Base-by-base conservation (phyloP, 2,329 filamentous ascomycete species). In the Colletotrichum brevisporum region DNA sequence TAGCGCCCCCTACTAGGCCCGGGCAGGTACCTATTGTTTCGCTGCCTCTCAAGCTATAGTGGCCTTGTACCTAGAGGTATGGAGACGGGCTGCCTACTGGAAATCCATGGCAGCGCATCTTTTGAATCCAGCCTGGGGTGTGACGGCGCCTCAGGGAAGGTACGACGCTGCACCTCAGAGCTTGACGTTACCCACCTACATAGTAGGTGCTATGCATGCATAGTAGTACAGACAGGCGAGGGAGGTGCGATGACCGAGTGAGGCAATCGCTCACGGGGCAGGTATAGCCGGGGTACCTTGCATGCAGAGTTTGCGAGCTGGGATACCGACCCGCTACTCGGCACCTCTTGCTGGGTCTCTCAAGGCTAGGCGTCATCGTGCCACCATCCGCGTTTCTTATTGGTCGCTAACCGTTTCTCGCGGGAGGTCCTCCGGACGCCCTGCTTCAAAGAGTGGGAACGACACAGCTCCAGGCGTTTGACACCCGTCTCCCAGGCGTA, bases 271-370 rank as follows among this genome's bases (percentile, higher is more conserved):
- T 10, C 18, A 52, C 45, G 43, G 18, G 39, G 53, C 54, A 67
- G 18, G 67, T 60, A 61, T 66, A 51, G 51, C 67, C 67, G 62
- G 62, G 66, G 51, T 69, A 41, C 62, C 51, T 67, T 69, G 67
- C 55, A 61, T 69, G 56, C 55, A 69, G 43, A 69, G 62, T 60
- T 51, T 53, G 67, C 31, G 16, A 47, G 55, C 52, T 55, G 66
- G 18, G 47, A 54, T 57, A 47, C 48, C 41, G 8, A 10, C 21
- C 15, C 18, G 24, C n/a, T 57, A 65, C 63, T 54, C 66, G 50
- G 55, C 39, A 69, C 60, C 18, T 60, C 16, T 56, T 69, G 45
- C 67, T 61, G 26, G 51, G 21, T 21, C 64, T 26, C 12, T 41
- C 48, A 24, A 39, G 15, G 13, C 18, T 39, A 13, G 43, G 45